Conservation (phyloP, 148 eudicot genomes). For the Amaranthus hypochondriacus region DNA sequence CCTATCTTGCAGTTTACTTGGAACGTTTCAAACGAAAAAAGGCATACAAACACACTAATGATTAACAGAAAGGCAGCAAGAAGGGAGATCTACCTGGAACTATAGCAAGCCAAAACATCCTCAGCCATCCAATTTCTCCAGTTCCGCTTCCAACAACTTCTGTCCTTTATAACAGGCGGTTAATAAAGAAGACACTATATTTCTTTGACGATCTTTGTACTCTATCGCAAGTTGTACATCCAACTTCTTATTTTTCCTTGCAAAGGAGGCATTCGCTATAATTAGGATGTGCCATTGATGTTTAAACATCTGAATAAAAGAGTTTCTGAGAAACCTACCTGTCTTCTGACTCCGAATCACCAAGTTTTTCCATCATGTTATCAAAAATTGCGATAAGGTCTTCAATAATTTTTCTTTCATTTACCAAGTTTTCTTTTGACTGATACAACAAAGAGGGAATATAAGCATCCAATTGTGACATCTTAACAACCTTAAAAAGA, state of each 20-base stretch:
- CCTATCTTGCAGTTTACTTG: not conserved
- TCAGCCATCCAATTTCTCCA: conserved; percentile 30
- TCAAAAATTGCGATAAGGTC: conserved; percentile 46
- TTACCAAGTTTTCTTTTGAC: conserved; percentile 57
- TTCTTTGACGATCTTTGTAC: conserved; percentile 56
- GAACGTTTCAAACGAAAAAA: not conserved
- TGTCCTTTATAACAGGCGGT: conserved; percentile 49
- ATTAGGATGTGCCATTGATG: conserved; percentile 1
- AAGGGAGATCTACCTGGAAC: conserved; percentile 1
- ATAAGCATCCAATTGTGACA: not conserved
- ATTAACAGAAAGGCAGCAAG: not conserved
- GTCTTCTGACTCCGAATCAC: conserved; percentile 41
- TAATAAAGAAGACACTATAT: conserved; percentile 56
- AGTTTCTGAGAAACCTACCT: conserved; percentile 38
- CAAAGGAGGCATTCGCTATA: not conserved
- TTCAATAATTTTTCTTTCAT: conserved; percentile 51
- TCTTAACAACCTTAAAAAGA: not conserved
- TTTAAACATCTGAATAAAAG: conserved; percentile 1
- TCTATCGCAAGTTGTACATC: conserved; percentile 73
- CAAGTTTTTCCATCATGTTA: conserved; percentile 52
- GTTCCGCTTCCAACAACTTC: conserved; percentile 38
- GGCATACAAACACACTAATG: not conserved
- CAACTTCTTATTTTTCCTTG: conserved; percentile 43
- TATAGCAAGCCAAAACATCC: conserved; percentile 25
- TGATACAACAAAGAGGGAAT: conserved; percentile 15